Evolutionary conservation across 169 alveolate genomes (phyloP).

Genomic region (Miamiensis avidus): DNA sequence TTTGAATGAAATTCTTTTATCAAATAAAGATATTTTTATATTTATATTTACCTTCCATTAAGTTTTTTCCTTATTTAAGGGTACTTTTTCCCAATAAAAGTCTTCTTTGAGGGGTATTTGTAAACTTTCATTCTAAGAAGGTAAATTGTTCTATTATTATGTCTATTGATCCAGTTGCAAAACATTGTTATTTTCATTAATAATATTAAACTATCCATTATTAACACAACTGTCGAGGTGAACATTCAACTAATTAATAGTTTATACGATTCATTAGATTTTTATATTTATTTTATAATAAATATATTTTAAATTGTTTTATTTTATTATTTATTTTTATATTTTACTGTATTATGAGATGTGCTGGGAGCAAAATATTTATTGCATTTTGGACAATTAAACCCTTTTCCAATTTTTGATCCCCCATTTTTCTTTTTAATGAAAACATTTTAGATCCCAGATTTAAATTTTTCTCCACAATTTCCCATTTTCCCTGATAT

Average conservation of each 20-base stretch:
- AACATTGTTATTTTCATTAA: neutral
- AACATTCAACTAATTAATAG: neutral
- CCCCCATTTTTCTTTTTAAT: neutral
- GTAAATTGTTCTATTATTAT: too few species aligned
- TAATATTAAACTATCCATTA: neutral
- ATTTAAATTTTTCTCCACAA: conserved; percentile 12
- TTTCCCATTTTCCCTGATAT: conserved; percentile 5
- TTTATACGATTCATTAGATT: too few species aligned
- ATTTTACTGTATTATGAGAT: neutral
- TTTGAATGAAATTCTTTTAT: too few species aligned
- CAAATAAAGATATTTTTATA: too few species aligned
- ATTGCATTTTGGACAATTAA: conserved; percentile 2
- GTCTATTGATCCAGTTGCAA: neutral
- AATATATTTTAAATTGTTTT: too few species aligned
- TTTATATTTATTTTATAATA: too few species aligned
- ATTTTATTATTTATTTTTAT: too few species aligned
- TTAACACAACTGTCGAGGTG: neutral
- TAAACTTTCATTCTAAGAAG: neutral
- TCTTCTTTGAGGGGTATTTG: neutral
- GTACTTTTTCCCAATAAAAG: neutral
- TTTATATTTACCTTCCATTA: neutral
- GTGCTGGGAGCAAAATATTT: neutral
- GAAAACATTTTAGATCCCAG: neutral
- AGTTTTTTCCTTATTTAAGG: neutral
- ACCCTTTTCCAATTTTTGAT: neutral